Evolutionary conservation across 805 yeast genomes (phyloP), one percentile per base, ranked within the genome.

Genomic region (Millerozyma miso): DNA sequence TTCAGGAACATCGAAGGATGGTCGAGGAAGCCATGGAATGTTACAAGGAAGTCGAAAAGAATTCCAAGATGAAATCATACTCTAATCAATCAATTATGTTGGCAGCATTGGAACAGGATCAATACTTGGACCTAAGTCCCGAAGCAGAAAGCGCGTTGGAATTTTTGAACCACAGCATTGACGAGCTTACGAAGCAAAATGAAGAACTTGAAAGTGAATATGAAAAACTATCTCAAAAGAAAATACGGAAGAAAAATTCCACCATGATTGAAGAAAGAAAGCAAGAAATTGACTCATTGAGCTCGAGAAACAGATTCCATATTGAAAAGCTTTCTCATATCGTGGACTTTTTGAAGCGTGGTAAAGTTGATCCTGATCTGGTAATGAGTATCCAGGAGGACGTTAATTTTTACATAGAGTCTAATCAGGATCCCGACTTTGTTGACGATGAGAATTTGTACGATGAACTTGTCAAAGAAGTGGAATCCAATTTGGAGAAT

Each of bases 1-100:
- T 65, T 33, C 65, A 61, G 33, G 74, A 69, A 39, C 65, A 68
- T 45, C 61, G 71, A 42, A 54, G 61, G 45, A 52, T 63, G 19
- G 71, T 71, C 19, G 75, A 69, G 41, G 74, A 67, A 47, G 73
- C 74, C 17, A 69, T 71, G 74, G 74, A 69, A 43, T 63, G 63
- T 33, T 71, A 67, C 45, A 71, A 70, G 45, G 73, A 66, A 19
- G 74, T 71, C 20, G 75, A 70, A 44, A 63, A 68, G 40, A 55
- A 60, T 37, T 63, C 71, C 5, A 71, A 70, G 47, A 63, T 70
- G 65, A 71, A 71, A 47, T 61, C 73, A 3, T 71, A 63, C 44
- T 67, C 73, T 4, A 71, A 71, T 50, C 75, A 70, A 44, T 65
- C 72, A 2, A 71, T 71, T 18, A 71, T 76, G 62, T 55, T 70